Base-by-base conservation (phyloP, 1,284 basidiomycete genomes). In the Ganoderma resinaceum region DNA sequence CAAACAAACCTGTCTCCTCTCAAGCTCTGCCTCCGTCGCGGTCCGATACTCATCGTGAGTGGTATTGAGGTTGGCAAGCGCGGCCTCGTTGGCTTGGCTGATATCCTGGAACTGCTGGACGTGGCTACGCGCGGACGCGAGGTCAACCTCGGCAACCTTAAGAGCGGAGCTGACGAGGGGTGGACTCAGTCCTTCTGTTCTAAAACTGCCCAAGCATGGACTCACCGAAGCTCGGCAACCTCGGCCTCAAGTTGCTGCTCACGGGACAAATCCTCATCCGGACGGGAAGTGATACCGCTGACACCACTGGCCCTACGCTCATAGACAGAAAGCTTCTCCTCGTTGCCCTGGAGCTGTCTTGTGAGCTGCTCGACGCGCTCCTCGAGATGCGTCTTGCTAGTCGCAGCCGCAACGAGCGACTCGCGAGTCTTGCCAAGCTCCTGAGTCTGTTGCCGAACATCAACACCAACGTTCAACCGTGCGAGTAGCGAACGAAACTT, bases 301-400 rank as follows among this genome's bases (percentile, higher is more conserved):
- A 76, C 73, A 14, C 79, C 73, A 61, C 80, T 79, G 0, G 88
- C 77, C 59, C 93, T 85, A 29, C 94, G 88, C 77, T 97, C 95
- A 74, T 95, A 97, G 1, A 97, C 92, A 4, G 93, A 85, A 31
- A 97, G 86, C 80, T 95, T 95, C 82, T 95, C 94, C 65, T 91
- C 87, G 68, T 91, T 90, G 43, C 93, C 91, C 70, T 92, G 89
- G 11, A 95, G 80, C 73, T 94, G 91, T 59, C 87, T 86, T 6
- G 84, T 82, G 20, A 97, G 82, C 49, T 94, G 91, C 26, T 90
- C 88, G 2, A 93, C 87, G 37, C 92, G 91, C 69, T 91, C 88
- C 77, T 95, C 90, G 14, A 95, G 86, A 76, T 96, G 94, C 61
- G 87, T 90, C 77, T 91, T 91, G 80, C 90, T 94, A 0, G 93